Conservation (phyloP, 495 filamentous ascomycete species). For the Hyaloscypha hepaticicola region DNA sequence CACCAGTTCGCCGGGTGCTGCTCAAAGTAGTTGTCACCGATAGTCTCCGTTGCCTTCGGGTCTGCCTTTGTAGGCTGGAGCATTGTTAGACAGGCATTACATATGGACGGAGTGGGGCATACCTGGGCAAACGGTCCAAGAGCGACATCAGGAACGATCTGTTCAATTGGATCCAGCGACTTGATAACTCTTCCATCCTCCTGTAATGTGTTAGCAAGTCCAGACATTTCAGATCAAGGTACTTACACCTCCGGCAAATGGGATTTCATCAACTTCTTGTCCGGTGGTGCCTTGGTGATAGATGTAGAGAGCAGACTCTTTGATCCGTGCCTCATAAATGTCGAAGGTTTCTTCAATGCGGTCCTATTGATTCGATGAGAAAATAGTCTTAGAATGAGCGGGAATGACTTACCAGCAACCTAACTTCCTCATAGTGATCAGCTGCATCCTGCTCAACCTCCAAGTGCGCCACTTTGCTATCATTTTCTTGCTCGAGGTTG, state of each 20-base stretch:
- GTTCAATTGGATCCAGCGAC: neutral
- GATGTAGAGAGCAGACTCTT: slow-evolving; percentile 17
- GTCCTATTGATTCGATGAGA: neutral
- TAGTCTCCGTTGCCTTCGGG: neutral
- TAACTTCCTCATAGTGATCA: slow-evolving; percentile 1
- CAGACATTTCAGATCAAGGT: neutral
- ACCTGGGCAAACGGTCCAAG: neutral
- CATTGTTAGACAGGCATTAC: neutral
- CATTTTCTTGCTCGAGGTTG: neutral
- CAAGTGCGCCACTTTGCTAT: neutral
- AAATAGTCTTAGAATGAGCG: neutral
- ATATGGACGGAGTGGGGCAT: neutral
- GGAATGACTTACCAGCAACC: slow-evolving; percentile 22
- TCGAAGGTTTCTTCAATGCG: slow-evolving; percentile 11
- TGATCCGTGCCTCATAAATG: slow-evolving; percentile 7
- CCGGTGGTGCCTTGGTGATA: neutral
- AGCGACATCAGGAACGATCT: neutral
- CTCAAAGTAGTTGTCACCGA: slow-evolving; percentile 13
- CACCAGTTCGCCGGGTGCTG: slow-evolving; percentile 25
- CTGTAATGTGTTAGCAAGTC: slow-evolving; percentile 9
- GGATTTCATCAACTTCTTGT: slow-evolving; percentile 3
- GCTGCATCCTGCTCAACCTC: neutral
- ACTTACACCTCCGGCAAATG: slow-evolving; percentile 21
- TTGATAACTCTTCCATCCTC: slow-evolving; percentile 11
- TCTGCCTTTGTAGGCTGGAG: slow-evolving; percentile 1